These are phyloP conservation scores for Trametes maxima DNA, from an alignment of 768 basidiomycete species.

Conservation along the genomic window DNA sequence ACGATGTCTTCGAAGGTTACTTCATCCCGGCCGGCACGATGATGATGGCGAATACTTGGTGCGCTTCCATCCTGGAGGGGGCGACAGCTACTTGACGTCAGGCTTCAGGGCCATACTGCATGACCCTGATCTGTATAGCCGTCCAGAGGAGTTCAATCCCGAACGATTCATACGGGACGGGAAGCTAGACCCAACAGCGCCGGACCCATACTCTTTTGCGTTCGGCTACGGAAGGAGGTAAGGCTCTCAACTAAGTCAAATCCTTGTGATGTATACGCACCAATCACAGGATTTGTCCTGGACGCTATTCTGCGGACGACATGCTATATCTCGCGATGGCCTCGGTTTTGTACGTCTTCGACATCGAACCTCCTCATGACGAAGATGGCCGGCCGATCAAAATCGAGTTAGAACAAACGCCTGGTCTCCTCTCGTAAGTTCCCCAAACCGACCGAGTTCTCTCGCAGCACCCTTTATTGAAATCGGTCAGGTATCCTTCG, in stretches of 20 bases:
- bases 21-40: constrained; percentile 16
- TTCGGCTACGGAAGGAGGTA: constrained; percentile 20
- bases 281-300: constrained; percentile 45
- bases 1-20: constrained; percentile 18
- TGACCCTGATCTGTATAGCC: constrained; percentile 7
- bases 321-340: constrained; percentile 50
- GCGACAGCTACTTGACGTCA: background rate
- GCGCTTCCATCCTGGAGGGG: background rate
- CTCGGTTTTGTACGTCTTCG: constrained; percentile 45
- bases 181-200: background rate
- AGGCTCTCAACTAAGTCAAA: background rate
- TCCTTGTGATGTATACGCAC: background rate
- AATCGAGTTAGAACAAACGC: background rate
- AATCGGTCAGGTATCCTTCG: background rate
- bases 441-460: background rate
- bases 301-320: constrained; percentile 47
- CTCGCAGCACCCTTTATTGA: background rate
- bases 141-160: constrained; percentile 14
- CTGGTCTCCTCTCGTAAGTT: background rate
- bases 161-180: constrained; percentile 19
- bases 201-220: constrained; percentile 1
- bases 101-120: background rate
- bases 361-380: constrained; percentile 42
- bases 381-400: constrained; percentile 15
- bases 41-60: constrained; percentile 17